Evolutionary conservation across 805 yeast species (phyloP).

Genomic region (Hermanozyma aechmeae): DNA sequence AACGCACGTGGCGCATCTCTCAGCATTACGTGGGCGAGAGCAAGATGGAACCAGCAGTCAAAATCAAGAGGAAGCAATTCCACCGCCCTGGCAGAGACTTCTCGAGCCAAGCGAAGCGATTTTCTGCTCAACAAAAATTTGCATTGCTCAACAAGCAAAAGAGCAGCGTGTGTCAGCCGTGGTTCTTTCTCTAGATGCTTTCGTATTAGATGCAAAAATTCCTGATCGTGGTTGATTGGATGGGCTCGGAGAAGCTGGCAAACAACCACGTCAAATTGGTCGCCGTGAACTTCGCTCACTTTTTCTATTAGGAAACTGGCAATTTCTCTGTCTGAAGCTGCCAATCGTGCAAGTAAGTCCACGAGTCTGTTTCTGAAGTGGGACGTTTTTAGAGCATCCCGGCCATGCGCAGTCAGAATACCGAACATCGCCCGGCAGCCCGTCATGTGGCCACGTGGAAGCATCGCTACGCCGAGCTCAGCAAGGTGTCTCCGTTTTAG

Average conservation of each 20-base stretch:
- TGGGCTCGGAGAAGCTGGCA: constrained; percentile 28
- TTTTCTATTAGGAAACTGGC: too few species aligned
- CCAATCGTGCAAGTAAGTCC: constrained; percentile 39
- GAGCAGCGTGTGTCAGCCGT: constrained; percentile 41
- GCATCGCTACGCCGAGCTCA: constrained; percentile 8
- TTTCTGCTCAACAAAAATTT: constrained; percentile 49
- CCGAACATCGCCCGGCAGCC: constrained; percentile 35
- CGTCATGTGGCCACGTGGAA: constrained; percentile 38
- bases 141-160: constrained; percentile 53
- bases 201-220: constrained; percentile 38
- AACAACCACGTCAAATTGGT: constrained; percentile 19
- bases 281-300: too few species aligned
- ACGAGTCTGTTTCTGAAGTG: constrained; percentile 42
- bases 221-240: constrained; percentile 30
- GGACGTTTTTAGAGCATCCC: constrained; percentile 15
- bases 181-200: constrained; percentile 16
- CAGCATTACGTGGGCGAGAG: constrained; percentile 47
- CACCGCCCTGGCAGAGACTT: constrained; percentile 52
- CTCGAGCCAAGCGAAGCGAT: constrained; percentile 46
- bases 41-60: constrained; percentile 59
- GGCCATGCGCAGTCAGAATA: constrained; percentile 20
- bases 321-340: too few species aligned
- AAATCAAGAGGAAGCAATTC: constrained; percentile 70
- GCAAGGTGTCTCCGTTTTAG: too few species aligned
- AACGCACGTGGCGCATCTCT: constrained; percentile 54